phyloP scores from a whole-genome alignment of 129 eudicot genomes.

The Heracleum sosnowskyi region DNA sequence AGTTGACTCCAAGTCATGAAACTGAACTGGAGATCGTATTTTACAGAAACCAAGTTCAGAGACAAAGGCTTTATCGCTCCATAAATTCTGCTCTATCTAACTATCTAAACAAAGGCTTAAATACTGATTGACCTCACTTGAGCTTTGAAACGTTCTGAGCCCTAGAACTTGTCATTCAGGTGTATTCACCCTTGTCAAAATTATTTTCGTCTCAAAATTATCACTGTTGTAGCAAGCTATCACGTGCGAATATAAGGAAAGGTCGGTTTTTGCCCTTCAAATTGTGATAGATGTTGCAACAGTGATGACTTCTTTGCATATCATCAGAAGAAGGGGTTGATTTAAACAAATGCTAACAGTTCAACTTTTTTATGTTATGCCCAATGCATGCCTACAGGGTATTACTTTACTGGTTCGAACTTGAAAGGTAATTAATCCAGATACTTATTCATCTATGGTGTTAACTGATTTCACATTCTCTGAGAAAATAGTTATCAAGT shows the following conservation, averaged over 20 bases:
- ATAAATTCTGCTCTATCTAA: background rate
- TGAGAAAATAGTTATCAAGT: background rate
- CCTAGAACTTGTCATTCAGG: background rate
- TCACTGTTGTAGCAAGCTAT: background rate
- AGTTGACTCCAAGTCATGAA: background rate
- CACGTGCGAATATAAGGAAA: background rate
- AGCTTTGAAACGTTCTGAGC: background rate
- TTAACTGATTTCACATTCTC: background rate
- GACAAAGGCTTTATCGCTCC: background rate
- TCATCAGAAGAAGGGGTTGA: background rate
- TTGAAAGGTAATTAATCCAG: background rate
- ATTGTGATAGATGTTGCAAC: background rate
- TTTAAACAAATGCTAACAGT: background rate
- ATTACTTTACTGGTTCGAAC: background rate
- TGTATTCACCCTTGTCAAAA: background rate
- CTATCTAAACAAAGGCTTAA: background rate
- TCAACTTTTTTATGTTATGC: background rate
- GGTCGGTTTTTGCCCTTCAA: background rate
- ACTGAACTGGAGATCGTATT: background rate
- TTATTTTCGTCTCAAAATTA: background rate
- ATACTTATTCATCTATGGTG: background rate
- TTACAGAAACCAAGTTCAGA: background rate
- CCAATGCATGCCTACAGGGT: background rate
- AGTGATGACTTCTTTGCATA: background rate
- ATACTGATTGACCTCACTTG: background rate